Percentiles rank a stretch among this genome's conserved stretches.
Evolutionary conservation across 192 early-diverging fungal genomes (phyloP).

Genomic region (Coemansia sp.): DNA sequence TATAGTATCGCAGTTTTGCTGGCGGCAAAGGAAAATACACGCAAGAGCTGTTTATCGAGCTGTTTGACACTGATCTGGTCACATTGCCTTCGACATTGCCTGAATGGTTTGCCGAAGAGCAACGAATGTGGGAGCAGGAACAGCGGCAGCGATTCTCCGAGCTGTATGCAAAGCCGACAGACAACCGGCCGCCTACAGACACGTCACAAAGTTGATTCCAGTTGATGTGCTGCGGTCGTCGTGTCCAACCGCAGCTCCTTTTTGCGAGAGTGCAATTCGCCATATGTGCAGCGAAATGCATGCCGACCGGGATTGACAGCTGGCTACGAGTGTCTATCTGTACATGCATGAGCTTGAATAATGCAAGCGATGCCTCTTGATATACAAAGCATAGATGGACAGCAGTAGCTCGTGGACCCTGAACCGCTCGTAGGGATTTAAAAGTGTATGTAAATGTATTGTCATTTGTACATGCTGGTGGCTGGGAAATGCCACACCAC

Average conservation of each 20-base stretch:
- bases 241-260: neutral
- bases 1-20: conserved; percentile 84
- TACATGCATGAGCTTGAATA: neutral
- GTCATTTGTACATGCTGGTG: neutral
- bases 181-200: neutral
- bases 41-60: conserved; percentile 93
- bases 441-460: neutral
- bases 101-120: conserved; percentile 75
- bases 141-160: conserved; percentile 30
- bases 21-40: conserved; percentile 81
- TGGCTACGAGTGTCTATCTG: neutral
- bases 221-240: conserved; percentile 5
- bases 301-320: neutral
- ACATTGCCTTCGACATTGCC: conserved; percentile 77
- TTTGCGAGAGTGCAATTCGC: neutral
- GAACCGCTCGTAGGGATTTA: neutral
- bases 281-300: neutral
- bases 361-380: too few species aligned
- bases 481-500: neutral
- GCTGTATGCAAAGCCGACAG: conserved; percentile 13
- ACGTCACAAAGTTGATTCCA: neutral
- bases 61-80: conserved; percentile 91
- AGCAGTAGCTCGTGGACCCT: neutral
- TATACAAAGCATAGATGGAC: too few species aligned
- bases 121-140: conserved; percentile 59